These are phyloP conservation scores for Xylaria intraflava DNA, from an alignment of 495 filamentous ascomycete genomes.

Conservation along the genomic window DNA sequence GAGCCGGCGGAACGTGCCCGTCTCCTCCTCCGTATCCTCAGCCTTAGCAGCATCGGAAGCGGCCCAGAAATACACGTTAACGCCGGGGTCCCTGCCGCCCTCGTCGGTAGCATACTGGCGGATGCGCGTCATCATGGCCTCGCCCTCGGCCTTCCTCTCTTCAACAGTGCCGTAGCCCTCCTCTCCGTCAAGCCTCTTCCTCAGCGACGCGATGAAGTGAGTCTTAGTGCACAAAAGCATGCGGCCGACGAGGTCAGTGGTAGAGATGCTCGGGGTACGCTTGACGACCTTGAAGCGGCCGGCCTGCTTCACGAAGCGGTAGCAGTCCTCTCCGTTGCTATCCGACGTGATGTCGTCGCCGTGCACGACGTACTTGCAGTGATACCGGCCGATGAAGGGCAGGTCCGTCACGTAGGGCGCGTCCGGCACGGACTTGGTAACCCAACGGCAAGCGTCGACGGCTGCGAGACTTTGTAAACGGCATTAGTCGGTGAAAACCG, in stretches of 20 bases:
- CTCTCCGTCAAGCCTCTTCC: constrained; percentile 55
- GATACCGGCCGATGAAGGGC: constrained; percentile 88
- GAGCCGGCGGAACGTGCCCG: constrained; percentile 53
- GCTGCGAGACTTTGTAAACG: constrained; percentile 52
- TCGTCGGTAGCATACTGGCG: constrained; percentile 80
- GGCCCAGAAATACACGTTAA: constrained; percentile 74
- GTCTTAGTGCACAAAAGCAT: constrained; percentile 90
- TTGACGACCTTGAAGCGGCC: constrained; percentile 90
- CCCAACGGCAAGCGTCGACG: constrained; percentile 92
- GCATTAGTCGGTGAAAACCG: constrained; percentile 18
- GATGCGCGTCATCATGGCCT: constrained; percentile 62
- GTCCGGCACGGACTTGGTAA: constrained; percentile 69
- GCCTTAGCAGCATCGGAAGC: constrained; percentile 47
- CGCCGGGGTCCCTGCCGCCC: constrained; percentile 60
- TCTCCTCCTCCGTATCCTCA: constrained; percentile 42
- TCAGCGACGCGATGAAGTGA: constrained; percentile 77
- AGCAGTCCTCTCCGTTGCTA: constrained; percentile 85
- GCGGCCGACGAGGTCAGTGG: constrained; percentile 91
- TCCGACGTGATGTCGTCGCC: constrained; percentile 87
- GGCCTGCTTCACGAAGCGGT: constrained; percentile 89
- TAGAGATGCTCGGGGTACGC: constrained; percentile 93
- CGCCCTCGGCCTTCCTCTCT: constrained; percentile 55
- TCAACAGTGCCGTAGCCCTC: constrained; percentile 64
- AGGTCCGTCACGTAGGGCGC: constrained; percentile 94
- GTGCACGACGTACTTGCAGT: constrained; percentile 87